Conservation (phyloP, 768 basidiomycete genomes). For the Auriscalpium microsporum region DNA sequence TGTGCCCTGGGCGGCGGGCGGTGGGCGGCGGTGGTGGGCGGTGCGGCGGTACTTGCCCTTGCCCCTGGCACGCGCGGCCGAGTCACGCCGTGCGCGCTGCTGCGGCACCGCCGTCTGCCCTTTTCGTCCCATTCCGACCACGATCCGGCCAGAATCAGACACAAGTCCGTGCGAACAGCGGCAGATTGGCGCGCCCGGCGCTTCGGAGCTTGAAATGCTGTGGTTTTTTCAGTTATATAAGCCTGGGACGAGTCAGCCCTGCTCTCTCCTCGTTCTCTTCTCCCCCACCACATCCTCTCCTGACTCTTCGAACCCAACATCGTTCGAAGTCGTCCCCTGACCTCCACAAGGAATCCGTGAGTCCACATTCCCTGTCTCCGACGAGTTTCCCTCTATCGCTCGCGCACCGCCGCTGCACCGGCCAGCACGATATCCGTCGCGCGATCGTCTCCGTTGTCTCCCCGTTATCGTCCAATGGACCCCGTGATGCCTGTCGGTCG, state of each 20-base stretch:
- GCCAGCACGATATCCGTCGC: constrained; percentile 4
- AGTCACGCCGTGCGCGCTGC: no score
- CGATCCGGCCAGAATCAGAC: background rate
- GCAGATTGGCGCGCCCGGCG: background rate
- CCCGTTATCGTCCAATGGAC: constrained; percentile 10
- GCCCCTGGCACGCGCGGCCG: no score
- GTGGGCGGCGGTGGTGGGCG: no score
- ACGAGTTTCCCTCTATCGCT: constrained; percentile 14
- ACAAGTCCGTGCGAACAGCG: background rate
- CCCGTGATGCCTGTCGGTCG: constrained; percentile 5
- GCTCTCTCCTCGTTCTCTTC: constrained; percentile 1
- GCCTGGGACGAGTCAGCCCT: constrained; percentile 6
- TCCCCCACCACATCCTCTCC: constrained; percentile 1
- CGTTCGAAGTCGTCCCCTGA: constrained; percentile 8
- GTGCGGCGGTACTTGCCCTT: no score
- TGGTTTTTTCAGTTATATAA: constrained; percentile 11
- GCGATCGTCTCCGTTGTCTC: background rate
- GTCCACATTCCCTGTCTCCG: constrained; percentile 15
- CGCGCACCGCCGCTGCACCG: constrained; percentile 8
- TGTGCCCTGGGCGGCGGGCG: no score
- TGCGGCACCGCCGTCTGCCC: background rate
- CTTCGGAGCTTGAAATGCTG: constrained; percentile 15
- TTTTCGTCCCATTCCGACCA: background rate
- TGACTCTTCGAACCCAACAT: background rate
- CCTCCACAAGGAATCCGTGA: constrained; percentile 12